Conservation (phyloP, 768 basidiomycete genomes). For the Tylopilus sp. region DNA sequence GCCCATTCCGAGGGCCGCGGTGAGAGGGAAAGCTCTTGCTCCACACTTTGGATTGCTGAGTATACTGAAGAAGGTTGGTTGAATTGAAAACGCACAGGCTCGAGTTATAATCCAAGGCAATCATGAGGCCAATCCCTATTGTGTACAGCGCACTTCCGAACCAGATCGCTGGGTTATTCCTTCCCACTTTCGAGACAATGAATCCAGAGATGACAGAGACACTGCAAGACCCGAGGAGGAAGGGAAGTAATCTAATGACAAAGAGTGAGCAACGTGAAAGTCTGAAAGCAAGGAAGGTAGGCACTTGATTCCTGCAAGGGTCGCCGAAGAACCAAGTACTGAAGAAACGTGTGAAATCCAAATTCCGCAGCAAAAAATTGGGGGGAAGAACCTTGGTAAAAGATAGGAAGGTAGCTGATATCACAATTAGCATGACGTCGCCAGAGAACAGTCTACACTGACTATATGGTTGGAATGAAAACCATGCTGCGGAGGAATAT, state of each 20-base stretch:
- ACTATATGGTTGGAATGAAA: too few relatives aligned
- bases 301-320: slow-evolving; percentile 62
- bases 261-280: background rate
- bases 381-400: slow-evolving; percentile 49
- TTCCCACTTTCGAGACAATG: slow-evolving; percentile 51
- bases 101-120: slow-evolving; percentile 55
- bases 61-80: too few relatives aligned
- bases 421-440: background rate
- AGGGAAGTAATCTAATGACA: slow-evolving; percentile 62
- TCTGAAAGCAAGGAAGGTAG: slow-evolving; percentile 36
- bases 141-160: slow-evolving; percentile 53
- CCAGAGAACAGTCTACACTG: too few relatives aligned
- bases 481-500: slow-evolving; percentile 59
- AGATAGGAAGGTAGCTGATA: slow-evolving; percentile 61
- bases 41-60: slow-evolving; percentile 39
- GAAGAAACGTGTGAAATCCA: background rate
- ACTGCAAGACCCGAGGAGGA: slow-evolving; percentile 54
- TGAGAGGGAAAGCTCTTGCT: slow-evolving; percentile 59
- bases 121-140: slow-evolving; percentile 72
- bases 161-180: slow-evolving; percentile 66
- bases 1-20: slow-evolving; percentile 62
- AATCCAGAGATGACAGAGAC: slow-evolving; percentile 56
- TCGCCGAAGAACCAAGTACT: slow-evolving; percentile 71
- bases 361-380: background rate
- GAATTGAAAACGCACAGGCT: slow-evolving; percentile 40